Percentiles rank a stretch among this genome's conserved stretches.
Conservation (phyloP, 495 filamentous ascomycete genomes). For the Penicillium flavigenum region DNA sequence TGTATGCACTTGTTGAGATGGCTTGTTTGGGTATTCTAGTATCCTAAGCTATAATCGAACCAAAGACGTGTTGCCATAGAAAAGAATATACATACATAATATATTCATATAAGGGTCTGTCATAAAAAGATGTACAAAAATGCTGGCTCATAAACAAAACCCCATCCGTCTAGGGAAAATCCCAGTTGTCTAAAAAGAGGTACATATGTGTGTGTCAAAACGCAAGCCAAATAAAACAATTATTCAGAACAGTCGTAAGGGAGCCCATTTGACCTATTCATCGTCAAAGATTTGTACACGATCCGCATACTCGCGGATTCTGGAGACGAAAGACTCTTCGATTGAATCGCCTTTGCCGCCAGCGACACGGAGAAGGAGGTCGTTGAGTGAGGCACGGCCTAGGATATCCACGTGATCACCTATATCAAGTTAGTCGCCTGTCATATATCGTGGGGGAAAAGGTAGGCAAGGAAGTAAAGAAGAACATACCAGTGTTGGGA, state of each 20-base stretch:
- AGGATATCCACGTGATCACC: slow-evolving; percentile 97
- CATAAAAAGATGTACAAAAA: slow-evolving; percentile 7
- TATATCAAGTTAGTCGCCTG: slow-evolving; percentile 21
- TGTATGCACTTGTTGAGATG: background rate
- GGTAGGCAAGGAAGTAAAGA: background rate
- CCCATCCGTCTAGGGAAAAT: slow-evolving; percentile 4
- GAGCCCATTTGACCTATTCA: slow-evolving; percentile 28
- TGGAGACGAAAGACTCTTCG: slow-evolving; percentile 71
- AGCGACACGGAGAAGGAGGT: slow-evolving; percentile 82
- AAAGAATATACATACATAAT: background rate
- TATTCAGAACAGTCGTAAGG: background rate
- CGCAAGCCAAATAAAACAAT: background rate
- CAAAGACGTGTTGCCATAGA: background rate
- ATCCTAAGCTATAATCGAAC: background rate
- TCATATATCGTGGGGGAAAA: background rate
- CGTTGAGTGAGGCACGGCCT: slow-evolving; percentile 83
- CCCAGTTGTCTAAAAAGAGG: background rate
- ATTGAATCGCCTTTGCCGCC: slow-evolving; percentile 84
- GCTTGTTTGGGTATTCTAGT: background rate
- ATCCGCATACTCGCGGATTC: slow-evolving; percentile 76
- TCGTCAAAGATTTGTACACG: slow-evolving; percentile 76
- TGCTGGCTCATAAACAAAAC: background rate
- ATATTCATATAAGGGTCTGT: background rate
- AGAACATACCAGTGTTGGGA: slow-evolving; percentile 73
- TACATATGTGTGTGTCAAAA: slow-evolving; percentile 2